Percentiles rank a stretch among this genome's conserved stretches.
Evolutionary conservation across 2,329 filamentous ascomycete species (phyloP).

Genomic region (Coniochaeta prunicola): DNA sequence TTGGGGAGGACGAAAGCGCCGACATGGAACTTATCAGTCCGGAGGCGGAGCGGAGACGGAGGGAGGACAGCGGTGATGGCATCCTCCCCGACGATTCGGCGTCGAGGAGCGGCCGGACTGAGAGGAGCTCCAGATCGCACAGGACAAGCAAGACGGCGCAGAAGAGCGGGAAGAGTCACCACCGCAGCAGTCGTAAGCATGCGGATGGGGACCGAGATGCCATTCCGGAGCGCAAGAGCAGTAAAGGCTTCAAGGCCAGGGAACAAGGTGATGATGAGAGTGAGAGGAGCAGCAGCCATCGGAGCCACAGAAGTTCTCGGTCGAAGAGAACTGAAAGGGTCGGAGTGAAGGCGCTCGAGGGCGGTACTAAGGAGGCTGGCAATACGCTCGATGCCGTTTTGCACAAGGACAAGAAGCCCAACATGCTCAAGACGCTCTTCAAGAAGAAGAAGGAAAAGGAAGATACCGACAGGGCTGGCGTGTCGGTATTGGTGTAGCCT

Average conservation of each 20-base stretch:
- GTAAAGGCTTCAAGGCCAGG: slow-evolving; percentile 14
- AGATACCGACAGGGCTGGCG: slow-evolving; percentile 19
- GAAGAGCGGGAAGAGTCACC: slow-evolving; percentile 5
- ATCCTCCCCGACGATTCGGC: slow-evolving; percentile 21
- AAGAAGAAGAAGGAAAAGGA: slow-evolving; percentile 47
- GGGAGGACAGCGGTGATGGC: slow-evolving; percentile 26
- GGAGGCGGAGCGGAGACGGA: slow-evolving; percentile 40
- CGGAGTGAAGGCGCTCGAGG: slow-evolving; percentile 25
- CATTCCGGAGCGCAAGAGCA: slow-evolving; percentile 21
- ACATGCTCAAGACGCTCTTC: slow-evolving; percentile 52
- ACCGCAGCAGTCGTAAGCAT: slow-evolving; percentile 6
- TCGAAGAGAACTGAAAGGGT: slow-evolving; percentile 23
- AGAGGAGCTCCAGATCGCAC: slow-evolving; percentile 18
- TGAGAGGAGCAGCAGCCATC: slow-evolving; percentile 26
- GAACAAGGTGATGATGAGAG: background rate
- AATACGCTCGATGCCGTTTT: slow-evolving; percentile 30
- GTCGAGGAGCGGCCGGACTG: slow-evolving; percentile 11
- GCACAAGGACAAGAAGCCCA: slow-evolving; percentile 37
- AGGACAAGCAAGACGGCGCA: slow-evolving; percentile 18
- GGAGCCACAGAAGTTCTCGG: slow-evolving; percentile 26
- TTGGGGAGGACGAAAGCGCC: slow-evolving; percentile 36
- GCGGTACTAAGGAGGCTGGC: slow-evolving; percentile 22
- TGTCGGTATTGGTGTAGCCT: slow-evolving; percentile 12
- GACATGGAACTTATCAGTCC: slow-evolving; percentile 53
- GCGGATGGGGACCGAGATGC: background rate